Evolutionary conservation across 2,329 filamentous ascomycete species (phyloP).

Genomic region (Colletotrichum abscissum): DNA sequence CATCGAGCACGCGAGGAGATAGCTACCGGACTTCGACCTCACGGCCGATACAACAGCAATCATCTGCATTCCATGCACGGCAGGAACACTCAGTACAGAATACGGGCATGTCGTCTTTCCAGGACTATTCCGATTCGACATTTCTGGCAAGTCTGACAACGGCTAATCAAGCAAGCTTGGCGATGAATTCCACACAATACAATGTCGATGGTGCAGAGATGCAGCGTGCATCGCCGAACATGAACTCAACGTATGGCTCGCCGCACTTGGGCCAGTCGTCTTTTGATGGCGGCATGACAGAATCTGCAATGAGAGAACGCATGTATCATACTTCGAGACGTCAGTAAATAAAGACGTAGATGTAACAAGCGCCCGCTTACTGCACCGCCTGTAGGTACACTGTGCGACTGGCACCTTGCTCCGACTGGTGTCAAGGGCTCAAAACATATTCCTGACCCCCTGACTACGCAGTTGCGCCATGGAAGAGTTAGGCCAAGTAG

Average conservation of each 20-base stretch:
- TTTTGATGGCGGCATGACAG: constrained; percentile 12
- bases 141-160: constrained; percentile 23
- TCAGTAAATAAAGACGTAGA: constrained; percentile 3
- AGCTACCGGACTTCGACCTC: not conserved
- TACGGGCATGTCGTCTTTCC: constrained; percentile 16
- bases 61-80: constrained; percentile 12
- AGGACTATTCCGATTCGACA: constrained; percentile 21
- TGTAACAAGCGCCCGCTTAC: too few species aligned
- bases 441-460: not conserved
- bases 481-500: too few species aligned
- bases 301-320: constrained; percentile 18
- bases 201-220: not conserved
- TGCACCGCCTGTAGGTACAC: not conserved
- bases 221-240: constrained; percentile 14
- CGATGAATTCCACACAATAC: constrained; percentile 16
- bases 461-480: too few species aligned
- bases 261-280: constrained; percentile 1
- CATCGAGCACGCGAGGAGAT: not conserved
- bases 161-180: constrained; percentile 11
- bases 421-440: not conserved
- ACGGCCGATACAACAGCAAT: constrained; percentile 7
- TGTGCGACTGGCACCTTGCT: not conserved
- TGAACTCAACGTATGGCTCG: constrained; percentile 11
- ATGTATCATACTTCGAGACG: constrained; percentile 22
- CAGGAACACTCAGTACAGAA: not conserved